Evolutionary conservation across 306 rosid species (phyloP).

Genomic region (Quercus agrifolia): DNA sequence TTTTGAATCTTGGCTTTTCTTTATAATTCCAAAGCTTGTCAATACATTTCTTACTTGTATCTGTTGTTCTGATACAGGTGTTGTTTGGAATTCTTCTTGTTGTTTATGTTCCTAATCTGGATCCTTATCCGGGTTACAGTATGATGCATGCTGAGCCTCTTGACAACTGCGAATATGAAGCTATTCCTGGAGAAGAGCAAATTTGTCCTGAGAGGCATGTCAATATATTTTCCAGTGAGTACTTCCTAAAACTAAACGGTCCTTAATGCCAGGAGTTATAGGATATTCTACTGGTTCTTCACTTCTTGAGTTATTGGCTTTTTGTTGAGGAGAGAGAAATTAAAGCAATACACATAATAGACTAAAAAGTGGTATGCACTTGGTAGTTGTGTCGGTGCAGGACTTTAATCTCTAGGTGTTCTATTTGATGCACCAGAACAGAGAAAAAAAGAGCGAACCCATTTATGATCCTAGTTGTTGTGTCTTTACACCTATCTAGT

Average conservation of each 20-base stretch:
- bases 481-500: neutral
- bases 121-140: constrained; percentile 58
- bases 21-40: neutral
- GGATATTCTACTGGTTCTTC: neutral
- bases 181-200: constrained; percentile 59
- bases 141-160: constrained; percentile 40
- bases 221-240: constrained; percentile 66
- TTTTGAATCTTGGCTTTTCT: neutral
- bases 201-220: constrained; percentile 69
- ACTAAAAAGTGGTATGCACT: neutral
- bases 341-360: neutral
- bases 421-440: neutral
- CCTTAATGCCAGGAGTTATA: neutral
- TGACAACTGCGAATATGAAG: constrained; percentile 61
- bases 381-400: neutral
- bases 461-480: neutral
- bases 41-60: neutral
- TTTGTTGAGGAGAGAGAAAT: neutral
- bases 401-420: neutral
- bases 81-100: constrained; percentile 65
- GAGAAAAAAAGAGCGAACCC: neutral
- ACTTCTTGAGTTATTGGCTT: neutral
- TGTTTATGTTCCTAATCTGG: constrained; percentile 65
- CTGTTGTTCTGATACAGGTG: constrained; percentile 45
- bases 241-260: neutral